Evolutionary conservation across 345 rosid species (phyloP).

Genomic region (Populus euphratica): DNA sequence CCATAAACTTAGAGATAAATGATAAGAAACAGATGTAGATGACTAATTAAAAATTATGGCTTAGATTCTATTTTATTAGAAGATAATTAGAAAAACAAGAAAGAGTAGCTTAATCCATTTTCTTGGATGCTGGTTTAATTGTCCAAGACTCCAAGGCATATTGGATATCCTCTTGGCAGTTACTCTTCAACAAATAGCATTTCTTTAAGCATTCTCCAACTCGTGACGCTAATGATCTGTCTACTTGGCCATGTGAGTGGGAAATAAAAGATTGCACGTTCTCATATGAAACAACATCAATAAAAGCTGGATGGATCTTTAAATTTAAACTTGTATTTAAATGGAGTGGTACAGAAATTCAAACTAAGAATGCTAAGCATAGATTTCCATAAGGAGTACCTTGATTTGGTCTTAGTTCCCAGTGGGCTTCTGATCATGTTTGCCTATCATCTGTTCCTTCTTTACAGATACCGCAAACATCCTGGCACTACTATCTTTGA

Average conservation of each 20-base stretch:
- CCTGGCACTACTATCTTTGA: slow-evolving; percentile 35
- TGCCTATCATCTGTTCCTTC: slow-evolving; percentile 30
- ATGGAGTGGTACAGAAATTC: background rate
- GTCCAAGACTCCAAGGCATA: too few relatives aligned
- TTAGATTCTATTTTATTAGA: background rate
- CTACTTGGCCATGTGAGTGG: background rate
- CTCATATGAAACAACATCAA: background rate
- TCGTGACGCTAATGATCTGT: too few relatives aligned
- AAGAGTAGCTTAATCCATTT: too few relatives aligned
- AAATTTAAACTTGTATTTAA: background rate
- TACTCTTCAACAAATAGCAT: too few relatives aligned
- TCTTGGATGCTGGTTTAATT: too few relatives aligned
- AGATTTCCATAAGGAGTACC: slow-evolving; percentile 12
- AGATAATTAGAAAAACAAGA: too few relatives aligned
- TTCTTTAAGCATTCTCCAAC: background rate
- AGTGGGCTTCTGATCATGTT: slow-evolving; percentile 25
- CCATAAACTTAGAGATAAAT: background rate
- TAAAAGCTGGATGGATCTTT: background rate
- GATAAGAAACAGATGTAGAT: background rate
- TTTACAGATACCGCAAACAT: slow-evolving; percentile 17
- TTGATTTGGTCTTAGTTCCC: slow-evolving; percentile 29
- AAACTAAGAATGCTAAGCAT: background rate
- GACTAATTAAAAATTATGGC: background rate
- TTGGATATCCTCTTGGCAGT: too few relatives aligned
- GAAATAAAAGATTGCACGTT: slow-evolving; percentile 11